Conservation (phyloP, 441 rosid genomes). For the Mallotus japonicus region DNA sequence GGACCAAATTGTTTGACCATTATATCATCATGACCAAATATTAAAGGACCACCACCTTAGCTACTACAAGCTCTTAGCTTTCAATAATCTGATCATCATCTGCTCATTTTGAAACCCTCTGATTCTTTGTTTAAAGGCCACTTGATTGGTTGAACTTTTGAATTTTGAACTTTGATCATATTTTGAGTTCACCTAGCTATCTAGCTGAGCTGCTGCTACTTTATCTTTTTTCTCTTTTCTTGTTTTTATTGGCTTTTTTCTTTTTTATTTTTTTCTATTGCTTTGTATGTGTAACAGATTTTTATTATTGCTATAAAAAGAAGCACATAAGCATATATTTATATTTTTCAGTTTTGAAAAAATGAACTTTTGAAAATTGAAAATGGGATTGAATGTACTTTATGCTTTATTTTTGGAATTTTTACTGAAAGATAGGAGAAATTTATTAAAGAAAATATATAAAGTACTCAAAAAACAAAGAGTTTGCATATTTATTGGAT, state of each 20-base stretch:
- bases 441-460: background rate
- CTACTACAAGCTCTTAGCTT: too few species aligned
- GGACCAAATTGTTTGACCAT: slow-evolving; percentile 31
- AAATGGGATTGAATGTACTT: slow-evolving; percentile 1
- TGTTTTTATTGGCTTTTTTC: background rate
- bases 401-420: slow-evolving; percentile 12
- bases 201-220: background rate
- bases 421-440: slow-evolving; percentile 18
- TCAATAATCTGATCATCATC: slow-evolving; percentile 11
- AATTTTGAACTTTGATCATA: background rate
- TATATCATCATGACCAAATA: slow-evolving; percentile 16
- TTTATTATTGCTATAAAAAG: background rate
- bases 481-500: background rate
- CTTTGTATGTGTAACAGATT: background rate
- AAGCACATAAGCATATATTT: background rate
- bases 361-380: slow-evolving; percentile 18
- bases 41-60: slow-evolving; percentile 26
- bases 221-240: background rate
- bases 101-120: slow-evolving; percentile 20
- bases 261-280: background rate
- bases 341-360: slow-evolving; percentile 17
- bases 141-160: slow-evolving; percentile 5
- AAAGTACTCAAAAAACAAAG: background rate
- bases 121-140: slow-evolving; percentile 4
- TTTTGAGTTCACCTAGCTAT: background rate